phyloP scores from a whole-genome alignment of 148 eudicot genomes.

The Camellia granthamiana region DNA sequence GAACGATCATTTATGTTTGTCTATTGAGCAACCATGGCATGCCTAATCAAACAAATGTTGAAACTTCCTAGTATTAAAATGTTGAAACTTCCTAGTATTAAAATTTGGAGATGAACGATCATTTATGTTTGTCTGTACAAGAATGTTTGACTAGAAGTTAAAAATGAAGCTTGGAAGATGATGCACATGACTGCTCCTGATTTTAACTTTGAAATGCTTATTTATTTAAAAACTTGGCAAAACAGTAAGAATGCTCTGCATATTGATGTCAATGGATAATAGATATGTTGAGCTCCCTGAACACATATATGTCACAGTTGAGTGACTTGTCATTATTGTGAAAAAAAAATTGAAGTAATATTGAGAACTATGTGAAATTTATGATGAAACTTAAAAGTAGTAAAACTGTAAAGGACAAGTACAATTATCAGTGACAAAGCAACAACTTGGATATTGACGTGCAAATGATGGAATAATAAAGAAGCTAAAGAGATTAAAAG shows the following conservation, averaged over 20 bases:
- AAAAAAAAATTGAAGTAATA: neutral
- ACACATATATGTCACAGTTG: neutral
- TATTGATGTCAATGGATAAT: neutral
- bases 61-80: too few relatives aligned
- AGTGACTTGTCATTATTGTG: neutral
- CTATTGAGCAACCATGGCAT: too few relatives aligned
- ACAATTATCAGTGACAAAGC: neutral
- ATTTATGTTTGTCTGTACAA: too few relatives aligned
- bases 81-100: too few relatives aligned
- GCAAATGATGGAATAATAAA: neutral
- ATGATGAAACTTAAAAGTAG: neutral
- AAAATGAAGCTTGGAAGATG: neutral
- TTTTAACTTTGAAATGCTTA: neutral
- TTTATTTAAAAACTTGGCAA: neutral
- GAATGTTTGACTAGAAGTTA: neutral
- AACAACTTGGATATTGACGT: neutral
- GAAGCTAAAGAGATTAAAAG: neutral
- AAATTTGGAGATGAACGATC: too few relatives aligned
- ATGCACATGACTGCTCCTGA: neutral
- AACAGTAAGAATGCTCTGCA: neutral
- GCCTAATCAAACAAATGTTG: too few relatives aligned
- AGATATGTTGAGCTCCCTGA: neutral
- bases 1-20: too few relatives aligned
- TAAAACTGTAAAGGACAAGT: neutral
- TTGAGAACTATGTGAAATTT: neutral